Evolutionary conservation across 23 red algal genomes (phyloP), one percentile per base, ranked within the genome.

Genomic region (Chondrus crispus): DNA sequence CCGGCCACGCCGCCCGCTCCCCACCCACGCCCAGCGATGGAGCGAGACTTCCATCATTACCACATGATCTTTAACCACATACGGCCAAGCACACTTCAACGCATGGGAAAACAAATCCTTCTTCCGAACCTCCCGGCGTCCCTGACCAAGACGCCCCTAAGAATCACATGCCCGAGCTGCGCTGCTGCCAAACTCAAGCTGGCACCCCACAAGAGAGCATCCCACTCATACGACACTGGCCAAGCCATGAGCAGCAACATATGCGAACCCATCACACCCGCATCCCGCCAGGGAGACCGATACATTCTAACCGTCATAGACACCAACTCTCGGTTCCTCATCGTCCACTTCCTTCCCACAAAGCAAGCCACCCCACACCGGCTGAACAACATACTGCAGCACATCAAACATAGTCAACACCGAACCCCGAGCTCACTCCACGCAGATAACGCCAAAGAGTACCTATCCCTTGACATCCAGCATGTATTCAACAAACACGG

Each of bases 361-460:
- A 22, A 18, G 26, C 28, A 64, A 64, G 26, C 28, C 58, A 33
- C 36, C 58, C 24, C 58, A 64, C 7, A 64, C 58, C 58, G 58
- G 24, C 58, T 64, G 26, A 33, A 64, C 14, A 32, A 32, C 58
- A 22, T 64, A 22, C 58, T 64, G 26, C 36, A 22, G 28, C 58
- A 64, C 16, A 4, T 64, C 58, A 8, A 22, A 22, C 28, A 8
- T 4, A 5, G 28, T 5, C 16, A 64, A 8, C 16, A 7, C 7
- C 26, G 16, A 22, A 64, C 36, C 26, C 58, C 58, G 28, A 22
- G 58, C 58, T 33, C 36, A 64, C 58, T 64, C 58, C 28, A 5
- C 4, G 36, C 77, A 20, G 77, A 82, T 6, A 53, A 82, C 43
- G 77, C 77, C 26, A 82, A 82, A 82, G 77, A 82, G 55, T 57